Evolutionary conservation across 768 basidiomycete species (phyloP), one percentile per base, ranked within the genome.

Genomic region (Boletus rubescentipes): DNA sequence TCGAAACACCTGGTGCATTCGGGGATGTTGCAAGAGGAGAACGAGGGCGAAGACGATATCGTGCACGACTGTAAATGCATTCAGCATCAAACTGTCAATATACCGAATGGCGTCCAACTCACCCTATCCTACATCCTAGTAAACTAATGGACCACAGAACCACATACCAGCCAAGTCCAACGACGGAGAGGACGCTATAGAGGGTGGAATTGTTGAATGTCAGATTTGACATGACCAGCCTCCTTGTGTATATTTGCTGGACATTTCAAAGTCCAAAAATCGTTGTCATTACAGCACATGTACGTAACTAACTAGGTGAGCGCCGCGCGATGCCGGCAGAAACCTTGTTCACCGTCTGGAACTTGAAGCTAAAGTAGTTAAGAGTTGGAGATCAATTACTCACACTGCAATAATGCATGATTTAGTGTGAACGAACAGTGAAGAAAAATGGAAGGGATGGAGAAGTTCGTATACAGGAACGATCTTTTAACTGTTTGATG

Each of bases 1-100:
- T 93, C 3, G 94, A 92, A 30, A 98, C 96, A 18, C 94, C 96
- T 11, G 94, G 93, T 4, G 82, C 81, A 16, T 76, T 66, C 10
- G 75, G 67, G 29, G 80, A 74, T n/a, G 77, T 75, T 7, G 81
- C 72, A 32, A 81, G 74, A 30, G 84, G 86, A 7, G 85, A 86
- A 16, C 80, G 79, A 29, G 85, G 84, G 31, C 85, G 80, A 46
- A 78, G 72, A 41, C 86, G 79, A 68, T 94, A 97, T 41, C 91
- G 80, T 64, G 77, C 82, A 15, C 90, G 85, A 21, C 94, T 97
- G 66, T 31, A 26, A 18, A 42, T 26, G 30, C 34, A 11, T 35
- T 61, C n/a, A 61, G 54, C 15, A 37, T 34, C 20, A 31, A 32
- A 29, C 14, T 9, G 29, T 26, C 52, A 18, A 46, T 32, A 9